These are phyloP conservation scores for Chaetomium sp. DNA, from an alignment of 2,329 filamentous ascomycete genomes.

Conservation along the genomic window DNA sequence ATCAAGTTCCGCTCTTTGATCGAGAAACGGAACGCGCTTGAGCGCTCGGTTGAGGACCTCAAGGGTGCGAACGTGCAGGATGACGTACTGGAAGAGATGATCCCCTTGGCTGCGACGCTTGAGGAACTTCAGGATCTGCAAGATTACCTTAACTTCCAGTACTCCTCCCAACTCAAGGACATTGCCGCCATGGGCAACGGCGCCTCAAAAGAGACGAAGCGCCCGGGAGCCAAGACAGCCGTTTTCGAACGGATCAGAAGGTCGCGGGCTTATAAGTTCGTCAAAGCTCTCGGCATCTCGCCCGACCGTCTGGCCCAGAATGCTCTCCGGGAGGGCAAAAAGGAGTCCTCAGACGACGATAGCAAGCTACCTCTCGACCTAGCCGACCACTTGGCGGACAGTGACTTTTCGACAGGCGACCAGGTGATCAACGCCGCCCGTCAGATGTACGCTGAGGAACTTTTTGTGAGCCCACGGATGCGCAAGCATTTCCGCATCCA, in stretches of 20 bases:
- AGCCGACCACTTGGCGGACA: slow-evolving; percentile 69
- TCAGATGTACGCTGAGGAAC: slow-evolving; percentile 83
- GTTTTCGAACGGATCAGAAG: slow-evolving; percentile 80
- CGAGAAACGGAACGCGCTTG: slow-evolving; percentile 82
- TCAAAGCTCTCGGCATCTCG: slow-evolving; percentile 83
- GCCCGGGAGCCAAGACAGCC: slow-evolving; percentile 74
- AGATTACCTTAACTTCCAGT: slow-evolving; percentile 94
- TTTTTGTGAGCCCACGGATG: slow-evolving; percentile 81
- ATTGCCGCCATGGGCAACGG: slow-evolving; percentile 54
- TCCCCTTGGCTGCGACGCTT: slow-evolving; percentile 73
- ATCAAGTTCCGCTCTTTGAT: slow-evolving; percentile 90
- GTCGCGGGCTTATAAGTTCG: slow-evolving; percentile 72
- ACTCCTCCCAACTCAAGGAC: slow-evolving; percentile 77
- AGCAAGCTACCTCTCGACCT: slow-evolving; percentile 74
- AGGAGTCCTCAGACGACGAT: slow-evolving; percentile 79
- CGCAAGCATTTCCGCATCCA: slow-evolving; percentile 76
- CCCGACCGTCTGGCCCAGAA: slow-evolving; percentile 87
- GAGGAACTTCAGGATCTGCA: slow-evolving; percentile 96
- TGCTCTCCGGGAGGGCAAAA: slow-evolving; percentile 68
- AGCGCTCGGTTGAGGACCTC: slow-evolving; percentile 70
- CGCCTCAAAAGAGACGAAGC: slow-evolving; percentile 61
- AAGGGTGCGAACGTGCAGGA: slow-evolving; percentile 62
- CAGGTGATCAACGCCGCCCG: slow-evolving; percentile 74
- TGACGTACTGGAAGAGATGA: slow-evolving; percentile 70
- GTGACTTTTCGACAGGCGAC: slow-evolving; percentile 68